These are phyloP conservation scores for Schizochytrium sp. DNA, from an alignment of 108 stramenopile genomes.

Conservation along the genomic window DNA sequence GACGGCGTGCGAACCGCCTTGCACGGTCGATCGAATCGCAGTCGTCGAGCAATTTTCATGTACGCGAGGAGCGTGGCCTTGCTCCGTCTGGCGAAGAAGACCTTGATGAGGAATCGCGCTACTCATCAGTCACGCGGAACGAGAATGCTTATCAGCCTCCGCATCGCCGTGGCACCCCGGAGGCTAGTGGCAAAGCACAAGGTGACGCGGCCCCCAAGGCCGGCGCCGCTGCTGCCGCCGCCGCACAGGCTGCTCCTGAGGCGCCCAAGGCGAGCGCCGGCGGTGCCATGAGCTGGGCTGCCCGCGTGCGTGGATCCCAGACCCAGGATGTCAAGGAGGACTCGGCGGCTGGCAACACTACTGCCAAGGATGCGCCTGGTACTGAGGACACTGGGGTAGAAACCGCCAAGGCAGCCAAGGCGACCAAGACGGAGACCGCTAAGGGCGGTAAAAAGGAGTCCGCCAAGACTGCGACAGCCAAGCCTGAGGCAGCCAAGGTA, in stretches of 20 bases:
- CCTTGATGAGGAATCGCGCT: conserved; percentile 57
- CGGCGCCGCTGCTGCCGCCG: neutral
- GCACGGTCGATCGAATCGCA: conserved; percentile 77
- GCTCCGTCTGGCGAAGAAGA: conserved; percentile 62
- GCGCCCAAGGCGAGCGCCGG: neutral
- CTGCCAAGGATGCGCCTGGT: neutral
- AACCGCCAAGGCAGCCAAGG: no score
- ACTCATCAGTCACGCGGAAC: neutral
- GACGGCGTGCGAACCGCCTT: conserved; percentile 66
- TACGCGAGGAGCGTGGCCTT: conserved; percentile 83
- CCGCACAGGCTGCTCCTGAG: neutral
- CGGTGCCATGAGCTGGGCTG: conserved; percentile 3
- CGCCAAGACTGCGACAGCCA: neutral
- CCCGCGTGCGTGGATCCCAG: neutral
- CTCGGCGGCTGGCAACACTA: neutral
- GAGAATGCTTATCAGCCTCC: neutral
- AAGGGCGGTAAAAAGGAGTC: neutral
- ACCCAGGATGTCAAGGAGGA: neutral
- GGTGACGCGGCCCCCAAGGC: neutral
- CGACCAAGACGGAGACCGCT: no score
- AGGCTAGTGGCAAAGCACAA: neutral
- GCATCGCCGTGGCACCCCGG: neutral
- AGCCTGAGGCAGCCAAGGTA: neutral
- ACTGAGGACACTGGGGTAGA: neutral
- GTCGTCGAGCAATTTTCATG: conserved; percentile 67